Evolutionary conservation across 257 asterid genomes (phyloP).

Genomic region (Knoxia roxburghii): DNA sequence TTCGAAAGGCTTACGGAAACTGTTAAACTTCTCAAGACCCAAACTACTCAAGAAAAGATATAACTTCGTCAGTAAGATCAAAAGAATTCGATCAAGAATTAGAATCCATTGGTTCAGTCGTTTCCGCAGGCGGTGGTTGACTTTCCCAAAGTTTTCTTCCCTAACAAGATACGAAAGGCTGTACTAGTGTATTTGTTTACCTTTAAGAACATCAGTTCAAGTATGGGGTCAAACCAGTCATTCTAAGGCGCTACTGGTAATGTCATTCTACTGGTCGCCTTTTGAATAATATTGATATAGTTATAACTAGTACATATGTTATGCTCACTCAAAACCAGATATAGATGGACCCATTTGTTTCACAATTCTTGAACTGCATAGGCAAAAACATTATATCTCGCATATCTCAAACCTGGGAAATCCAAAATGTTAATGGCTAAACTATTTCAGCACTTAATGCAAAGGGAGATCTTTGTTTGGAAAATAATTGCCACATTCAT

Average conservation of each 20-base stretch:
- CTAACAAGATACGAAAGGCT: slow-evolving; percentile 49
- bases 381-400: not conserved
- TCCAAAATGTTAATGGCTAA: not conserved
- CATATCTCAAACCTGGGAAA: not conserved
- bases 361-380: not conserved
- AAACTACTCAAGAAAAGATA: slow-evolving; percentile 37
- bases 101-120: slow-evolving; percentile 57
- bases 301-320: no score
- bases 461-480: not conserved
- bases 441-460: not conserved
- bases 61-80: slow-evolving; percentile 43
- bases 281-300: no score
- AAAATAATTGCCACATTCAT: not conserved
- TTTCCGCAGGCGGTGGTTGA: slow-evolving; percentile 50
- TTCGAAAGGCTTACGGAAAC: slow-evolving; percentile 34
- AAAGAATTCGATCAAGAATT: slow-evolving; percentile 58
- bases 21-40: slow-evolving; percentile 50
- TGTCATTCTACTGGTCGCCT: not conserved
- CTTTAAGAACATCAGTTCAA: not conserved
- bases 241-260: not conserved
- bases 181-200: slow-evolving; percentile 17
- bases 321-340: not conserved
- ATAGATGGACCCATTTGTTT: not conserved
- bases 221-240: not conserved
- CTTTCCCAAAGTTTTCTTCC: slow-evolving; percentile 50